A percentile compares a stretch with the other conserved stretches of the same genome.
These are phyloP conservation scores for Colletotrichum destructivum DNA, from an alignment of 2,329 filamentous ascomycete species.

Conservation along the genomic window DNA sequence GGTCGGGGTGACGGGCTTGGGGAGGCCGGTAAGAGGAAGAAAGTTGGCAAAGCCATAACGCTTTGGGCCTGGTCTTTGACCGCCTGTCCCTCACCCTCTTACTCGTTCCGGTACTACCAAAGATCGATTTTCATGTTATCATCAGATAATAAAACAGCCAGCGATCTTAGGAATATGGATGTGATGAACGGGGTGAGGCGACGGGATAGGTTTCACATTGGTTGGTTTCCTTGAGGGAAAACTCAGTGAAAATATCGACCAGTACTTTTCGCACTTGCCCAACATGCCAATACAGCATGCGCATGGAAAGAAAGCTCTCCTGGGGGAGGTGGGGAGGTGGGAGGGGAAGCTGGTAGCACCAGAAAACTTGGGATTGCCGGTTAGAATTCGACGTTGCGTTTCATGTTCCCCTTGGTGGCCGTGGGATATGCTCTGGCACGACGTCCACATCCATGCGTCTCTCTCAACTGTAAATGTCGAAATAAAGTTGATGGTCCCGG, in stretches of 20 bases:
- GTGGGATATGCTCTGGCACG: background rate
- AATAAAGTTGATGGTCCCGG: background rate
- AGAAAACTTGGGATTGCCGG: background rate
- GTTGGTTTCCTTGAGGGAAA: too few species aligned
- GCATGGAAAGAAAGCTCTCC: too few species aligned
- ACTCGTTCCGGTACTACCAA: too few species aligned
- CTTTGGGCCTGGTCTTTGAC: background rate
- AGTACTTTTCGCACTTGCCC: background rate
- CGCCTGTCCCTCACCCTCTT: too few species aligned
- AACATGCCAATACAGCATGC: background rate
- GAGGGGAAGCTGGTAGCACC: too few species aligned
- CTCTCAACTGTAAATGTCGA: background rate
- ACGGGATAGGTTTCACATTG: too few species aligned
- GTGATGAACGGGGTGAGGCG: too few species aligned
- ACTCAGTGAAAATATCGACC: background rate
- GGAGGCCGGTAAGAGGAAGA: background rate
- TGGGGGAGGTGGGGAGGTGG: background rate
- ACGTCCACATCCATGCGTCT: background rate
- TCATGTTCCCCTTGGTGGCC: background rate
- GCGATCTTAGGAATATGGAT: too few species aligned
- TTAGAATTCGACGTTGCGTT: slow-evolving; percentile 1
- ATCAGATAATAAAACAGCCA: too few species aligned
- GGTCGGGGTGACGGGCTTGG: too few species aligned
- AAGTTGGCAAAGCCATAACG: background rate
- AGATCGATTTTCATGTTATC: too few species aligned